Conservation (phyloP, 257 asterid species). For the Jacaranda mimosifolia region DNA sequence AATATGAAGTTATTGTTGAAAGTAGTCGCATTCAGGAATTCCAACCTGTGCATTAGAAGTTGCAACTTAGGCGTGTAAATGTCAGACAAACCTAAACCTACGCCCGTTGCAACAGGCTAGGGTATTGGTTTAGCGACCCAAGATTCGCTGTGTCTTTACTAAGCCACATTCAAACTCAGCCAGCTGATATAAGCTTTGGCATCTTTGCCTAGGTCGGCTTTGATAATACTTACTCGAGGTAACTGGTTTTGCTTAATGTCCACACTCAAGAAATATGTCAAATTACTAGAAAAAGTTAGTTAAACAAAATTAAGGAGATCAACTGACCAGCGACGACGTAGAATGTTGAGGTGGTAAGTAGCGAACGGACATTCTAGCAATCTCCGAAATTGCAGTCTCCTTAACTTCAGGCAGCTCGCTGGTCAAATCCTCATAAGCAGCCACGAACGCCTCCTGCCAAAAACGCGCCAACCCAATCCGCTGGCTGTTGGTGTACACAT, state of each 20-base stretch:
- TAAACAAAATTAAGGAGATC: neutral
- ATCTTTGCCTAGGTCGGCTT: neutral
- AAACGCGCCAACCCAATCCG: slow-evolving; percentile 67
- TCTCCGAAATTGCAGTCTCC: slow-evolving; percentile 70
- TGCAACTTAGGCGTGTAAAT: slow-evolving; percentile 16
- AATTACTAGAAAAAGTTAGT: neutral
- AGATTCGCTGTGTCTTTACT: neutral
- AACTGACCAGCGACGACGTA: slow-evolving; percentile 51
- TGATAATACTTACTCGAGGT: neutral
- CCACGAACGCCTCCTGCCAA: slow-evolving; percentile 87
- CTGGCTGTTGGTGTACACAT: slow-evolving; percentile 70
- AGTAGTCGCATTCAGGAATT: neutral
- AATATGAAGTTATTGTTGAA: no score
- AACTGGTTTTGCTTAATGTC: neutral
- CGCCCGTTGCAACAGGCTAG: neutral
- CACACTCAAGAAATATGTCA: neutral
- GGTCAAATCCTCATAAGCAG: slow-evolving; percentile 79
- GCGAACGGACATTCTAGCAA: slow-evolving; percentile 76
- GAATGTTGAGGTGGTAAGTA: slow-evolving; percentile 55
- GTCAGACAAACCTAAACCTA: neutral
- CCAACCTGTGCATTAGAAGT: neutral
- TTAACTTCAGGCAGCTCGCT: slow-evolving; percentile 61
- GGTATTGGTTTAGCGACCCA: neutral
- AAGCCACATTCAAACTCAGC: slow-evolving; percentile 24
- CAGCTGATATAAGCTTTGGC: neutral